phyloP scores from a whole-genome alignment of 495 filamentous ascomycete genomes.

The Penicillium macrosclerotiorum region DNA sequence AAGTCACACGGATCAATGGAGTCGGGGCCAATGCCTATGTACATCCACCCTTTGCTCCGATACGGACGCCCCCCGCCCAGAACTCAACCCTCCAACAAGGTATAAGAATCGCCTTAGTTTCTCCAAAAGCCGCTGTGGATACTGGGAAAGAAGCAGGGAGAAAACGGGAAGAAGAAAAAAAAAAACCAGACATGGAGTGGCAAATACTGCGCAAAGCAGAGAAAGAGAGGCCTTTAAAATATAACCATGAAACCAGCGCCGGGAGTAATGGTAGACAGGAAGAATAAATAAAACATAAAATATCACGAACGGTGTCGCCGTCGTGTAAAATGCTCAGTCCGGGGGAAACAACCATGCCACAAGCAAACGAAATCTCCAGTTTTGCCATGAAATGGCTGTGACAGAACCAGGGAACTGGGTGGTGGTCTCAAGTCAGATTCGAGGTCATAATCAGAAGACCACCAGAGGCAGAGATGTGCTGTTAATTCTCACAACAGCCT shows the following conservation, averaged over 20 bases:
- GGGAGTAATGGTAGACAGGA: slow-evolving; percentile 17
- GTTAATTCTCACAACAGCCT: too few relatives aligned
- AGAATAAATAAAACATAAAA: slow-evolving; percentile 22
- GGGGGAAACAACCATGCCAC: not conserved
- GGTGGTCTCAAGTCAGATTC: too few relatives aligned
- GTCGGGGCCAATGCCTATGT: slow-evolving; percentile 20
- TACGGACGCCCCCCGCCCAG: slow-evolving; percentile 4
- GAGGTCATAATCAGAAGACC: too few relatives aligned
- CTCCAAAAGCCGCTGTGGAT: slow-evolving; percentile 4
- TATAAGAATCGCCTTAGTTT: slow-evolving; percentile 18
- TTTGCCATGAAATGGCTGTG: too few relatives aligned
- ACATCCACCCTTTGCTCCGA: slow-evolving; percentile 6
- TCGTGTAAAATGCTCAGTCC: slow-evolving; percentile 14
- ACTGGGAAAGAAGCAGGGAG: slow-evolving; percentile 1
- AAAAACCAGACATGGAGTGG: slow-evolving; percentile 5
- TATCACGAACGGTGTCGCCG: slow-evolving; percentile 6
- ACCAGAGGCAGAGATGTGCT: too few relatives aligned
- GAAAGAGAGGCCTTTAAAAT: slow-evolving; percentile 28
- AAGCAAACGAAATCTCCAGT: not conserved
- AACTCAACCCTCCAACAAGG: slow-evolving; percentile 10
- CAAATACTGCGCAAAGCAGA: slow-evolving; percentile 11
- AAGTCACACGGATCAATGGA: slow-evolving; percentile 9
- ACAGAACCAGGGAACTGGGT: too few relatives aligned
- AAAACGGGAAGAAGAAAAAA: slow-evolving; percentile 1
- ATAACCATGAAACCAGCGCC: slow-evolving; percentile 24